Evolutionary conservation across 441 rosid species (phyloP).

Genomic region (Populus hybrid): DNA sequence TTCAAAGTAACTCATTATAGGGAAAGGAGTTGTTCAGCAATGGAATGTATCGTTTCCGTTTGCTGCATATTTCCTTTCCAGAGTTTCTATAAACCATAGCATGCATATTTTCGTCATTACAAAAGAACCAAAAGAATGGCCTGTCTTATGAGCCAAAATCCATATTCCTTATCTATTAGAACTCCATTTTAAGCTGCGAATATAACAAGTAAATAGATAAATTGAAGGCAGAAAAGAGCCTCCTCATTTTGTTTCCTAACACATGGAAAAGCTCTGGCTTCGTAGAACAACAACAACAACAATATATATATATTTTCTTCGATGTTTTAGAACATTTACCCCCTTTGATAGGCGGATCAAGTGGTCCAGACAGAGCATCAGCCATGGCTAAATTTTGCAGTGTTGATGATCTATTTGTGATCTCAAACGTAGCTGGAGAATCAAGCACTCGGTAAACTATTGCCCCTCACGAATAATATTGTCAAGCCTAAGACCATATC

Average conservation of each 20-base stretch:
- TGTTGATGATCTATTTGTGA: background rate
- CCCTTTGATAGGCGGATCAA: conserved; percentile 30
- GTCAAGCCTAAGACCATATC: conserved; percentile 4
- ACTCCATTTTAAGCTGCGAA: background rate
- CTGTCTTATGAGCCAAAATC: background rate
- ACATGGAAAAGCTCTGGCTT: background rate
- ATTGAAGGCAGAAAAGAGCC: background rate
- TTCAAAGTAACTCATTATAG: too few relatives aligned
- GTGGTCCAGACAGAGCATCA: conserved; percentile 35
- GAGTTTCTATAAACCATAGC: background rate
- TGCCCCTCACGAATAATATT: background rate
- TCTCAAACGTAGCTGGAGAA: conserved; percentile 15
- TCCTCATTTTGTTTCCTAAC: background rate
- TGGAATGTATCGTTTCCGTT: background rate
- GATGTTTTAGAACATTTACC: conserved; percentile 23
- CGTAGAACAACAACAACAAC: too few relatives aligned
- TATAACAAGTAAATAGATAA: background rate
- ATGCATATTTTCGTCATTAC: too few relatives aligned
- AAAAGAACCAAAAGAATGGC: too few relatives aligned
- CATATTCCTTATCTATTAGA: background rate
- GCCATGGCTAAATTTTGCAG: conserved; percentile 32
- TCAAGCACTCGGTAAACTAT: conserved; percentile 15
- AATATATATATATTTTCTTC: too few relatives aligned
- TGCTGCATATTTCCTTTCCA: background rate
- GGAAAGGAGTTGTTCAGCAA: background rate